phyloP scores from a whole-genome alignment of 1,284 basidiomycete genomes.

The Stygiomarasmius scandens region DNA sequence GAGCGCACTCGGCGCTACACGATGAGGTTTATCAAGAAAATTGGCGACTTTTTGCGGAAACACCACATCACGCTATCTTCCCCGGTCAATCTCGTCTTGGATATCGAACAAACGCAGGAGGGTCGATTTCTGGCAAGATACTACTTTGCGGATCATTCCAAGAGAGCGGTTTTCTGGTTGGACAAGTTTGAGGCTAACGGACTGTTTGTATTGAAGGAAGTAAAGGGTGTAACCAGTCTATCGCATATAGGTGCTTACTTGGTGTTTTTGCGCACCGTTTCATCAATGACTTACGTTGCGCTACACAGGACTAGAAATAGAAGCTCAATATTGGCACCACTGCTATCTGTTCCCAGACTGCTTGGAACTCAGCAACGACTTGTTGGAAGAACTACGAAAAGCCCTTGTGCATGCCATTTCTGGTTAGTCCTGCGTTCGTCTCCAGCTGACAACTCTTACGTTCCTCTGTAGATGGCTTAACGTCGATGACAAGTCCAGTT shows the following conservation, averaged over 20 bases:
- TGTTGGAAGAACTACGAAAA: slow-evolving; percentile 47
- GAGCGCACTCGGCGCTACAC: slow-evolving; percentile 23
- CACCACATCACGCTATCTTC: slow-evolving; percentile 26
- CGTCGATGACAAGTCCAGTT: slow-evolving; percentile 46
- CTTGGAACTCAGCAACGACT: slow-evolving; percentile 33
- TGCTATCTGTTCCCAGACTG: slow-evolving; percentile 51
- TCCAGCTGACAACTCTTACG: not conserved
- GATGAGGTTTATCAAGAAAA: slow-evolving; percentile 24
- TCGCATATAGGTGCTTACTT: slow-evolving; percentile 36
- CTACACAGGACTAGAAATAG: slow-evolving; percentile 46
- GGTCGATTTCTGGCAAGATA: slow-evolving; percentile 33
- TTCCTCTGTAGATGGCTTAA: slow-evolving; percentile 34
- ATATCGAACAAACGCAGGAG: slow-evolving; percentile 20
- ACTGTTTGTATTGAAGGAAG: slow-evolving; percentile 30
- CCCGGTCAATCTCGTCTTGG: slow-evolving; percentile 37
- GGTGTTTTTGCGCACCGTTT: not conserved
- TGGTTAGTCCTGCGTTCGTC: slow-evolving; percentile 36
- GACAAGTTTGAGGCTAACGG: slow-evolving; percentile 32
- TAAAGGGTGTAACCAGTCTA: slow-evolving; percentile 37
- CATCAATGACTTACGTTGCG: not conserved
- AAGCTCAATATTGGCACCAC: slow-evolving; percentile 58
- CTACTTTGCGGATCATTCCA: slow-evolving; percentile 42
- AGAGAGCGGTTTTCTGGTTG: slow-evolving; percentile 41
- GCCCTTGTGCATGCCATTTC: slow-evolving; percentile 48
- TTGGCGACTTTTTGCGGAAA: slow-evolving; percentile 28